Evolutionary conservation across 768 basidiomycete species (phyloP), one percentile per base, ranked within the genome.

Genomic region (Daedaleopsis nitida): DNA sequence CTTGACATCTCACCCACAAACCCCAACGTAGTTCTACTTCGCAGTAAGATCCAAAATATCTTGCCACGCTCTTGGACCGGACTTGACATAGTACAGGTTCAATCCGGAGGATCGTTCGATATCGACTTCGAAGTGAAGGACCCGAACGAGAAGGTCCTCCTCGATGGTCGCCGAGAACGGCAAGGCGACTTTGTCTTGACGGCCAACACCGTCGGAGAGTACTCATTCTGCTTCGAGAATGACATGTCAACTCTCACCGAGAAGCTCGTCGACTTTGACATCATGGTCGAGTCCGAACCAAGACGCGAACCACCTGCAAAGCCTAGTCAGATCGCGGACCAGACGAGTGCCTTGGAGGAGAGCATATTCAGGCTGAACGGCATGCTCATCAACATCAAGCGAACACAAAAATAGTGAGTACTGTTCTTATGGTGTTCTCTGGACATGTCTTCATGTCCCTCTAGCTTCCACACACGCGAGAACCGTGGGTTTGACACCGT

Each of bases 241-340:
- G 96, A 98, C 79, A 96, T 96, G 83, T 92, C 90, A 24, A 92
- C 93, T 5, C 81, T 97, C 66, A 91, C 92, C 13, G 93, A 94
- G 77, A 98, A 98, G 75, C 84, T 98, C 50, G 84, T 99, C 69
- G 92, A 94, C 76, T 91, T 94, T 72, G 91, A 93, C 74, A 98
- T 99, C 76, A 96, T 98, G 94, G 94, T 94, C 50, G 97, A 99
- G 82, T 94, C 91, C 62, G 96, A 98, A 72, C 97, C 97, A 1
- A 81, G 97, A 53, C 81, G 94, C 53, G 89, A 94, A 69, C 83
- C 94, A 2, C 92, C 95, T 3, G 92, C 90, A 10, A 96, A 94
- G 73, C 84, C 91, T 5, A 88, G 88, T 14, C 91, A 94, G 74
- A 86, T 99, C 39, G 79, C 89, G 13, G 96, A 98, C 62, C 97